A percentile compares a stretch with the other conserved stretches of the same genome.
phyloP scores from a whole-genome alignment of 257 asterid species.

The Solanum phureja region DNA sequence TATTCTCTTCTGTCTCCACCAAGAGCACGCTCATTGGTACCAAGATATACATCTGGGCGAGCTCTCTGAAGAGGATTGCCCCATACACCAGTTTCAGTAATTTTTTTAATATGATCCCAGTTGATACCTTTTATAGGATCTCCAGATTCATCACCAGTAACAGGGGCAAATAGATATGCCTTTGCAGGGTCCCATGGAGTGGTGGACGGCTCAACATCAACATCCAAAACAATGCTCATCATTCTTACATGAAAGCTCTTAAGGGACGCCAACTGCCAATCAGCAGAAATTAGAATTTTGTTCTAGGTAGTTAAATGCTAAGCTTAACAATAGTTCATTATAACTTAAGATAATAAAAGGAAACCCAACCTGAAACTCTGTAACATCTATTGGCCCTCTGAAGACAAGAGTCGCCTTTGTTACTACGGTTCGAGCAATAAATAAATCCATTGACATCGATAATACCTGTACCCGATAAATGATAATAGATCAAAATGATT shows the following conservation, averaged over 20 bases:
- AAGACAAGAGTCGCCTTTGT: slow-evolving; percentile 69
- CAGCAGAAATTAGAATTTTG: slow-evolving; percentile 9
- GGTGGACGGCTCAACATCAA: slow-evolving; percentile 93
- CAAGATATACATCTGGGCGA: slow-evolving; percentile 96
- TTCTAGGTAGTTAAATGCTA: slow-evolving; percentile 1
- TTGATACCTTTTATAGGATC: slow-evolving; percentile 43
- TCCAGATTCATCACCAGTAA: slow-evolving; percentile 29
- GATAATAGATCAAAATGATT: not conserved
- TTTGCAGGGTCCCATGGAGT: slow-evolving; percentile 97
- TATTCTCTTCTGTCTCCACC: slow-evolving; percentile 97
- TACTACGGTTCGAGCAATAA: slow-evolving; percentile 77
- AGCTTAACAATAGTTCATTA: not conserved
- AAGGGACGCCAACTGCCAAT: slow-evolving; percentile 53
- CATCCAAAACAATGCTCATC: slow-evolving; percentile 98
- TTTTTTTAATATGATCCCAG: slow-evolving; percentile 64
- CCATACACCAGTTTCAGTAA: slow-evolving; percentile 73
- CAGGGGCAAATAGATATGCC: slow-evolving; percentile 85
- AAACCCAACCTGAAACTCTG: slow-evolving; percentile 63
- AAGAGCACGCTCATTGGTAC: slow-evolving; percentile 84
- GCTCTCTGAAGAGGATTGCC: slow-evolving; percentile 94
- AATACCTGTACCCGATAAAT: slow-evolving; percentile 45
- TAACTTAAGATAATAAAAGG: slow-evolving; percentile 4
- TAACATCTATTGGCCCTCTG: slow-evolving; percentile 52
- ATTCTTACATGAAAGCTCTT: slow-evolving; percentile 93
- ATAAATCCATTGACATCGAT: slow-evolving; percentile 85